Conservation (phyloP, 2,329 filamentous ascomycete genomes). For the Westerdykella aurantiaca region DNA sequence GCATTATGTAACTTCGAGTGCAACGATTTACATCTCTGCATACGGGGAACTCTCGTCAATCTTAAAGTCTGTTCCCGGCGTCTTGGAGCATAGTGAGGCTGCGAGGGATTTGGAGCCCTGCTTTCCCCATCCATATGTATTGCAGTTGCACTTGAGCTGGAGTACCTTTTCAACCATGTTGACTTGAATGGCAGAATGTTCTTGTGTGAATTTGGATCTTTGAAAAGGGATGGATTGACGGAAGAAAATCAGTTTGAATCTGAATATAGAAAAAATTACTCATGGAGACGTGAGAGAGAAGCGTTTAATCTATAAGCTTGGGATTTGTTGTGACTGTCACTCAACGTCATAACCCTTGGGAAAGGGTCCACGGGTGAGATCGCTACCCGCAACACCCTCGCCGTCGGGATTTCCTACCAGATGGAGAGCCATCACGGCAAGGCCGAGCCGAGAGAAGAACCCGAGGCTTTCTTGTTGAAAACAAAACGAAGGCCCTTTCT, state of each 20-base stretch:
- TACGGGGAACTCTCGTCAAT: conserved; percentile 61
- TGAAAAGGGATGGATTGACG: neutral
- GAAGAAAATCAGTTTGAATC: neutral
- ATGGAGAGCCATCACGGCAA: no score
- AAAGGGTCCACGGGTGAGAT: neutral
- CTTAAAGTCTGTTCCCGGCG: conserved; percentile 56
- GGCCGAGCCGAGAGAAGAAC: no score
- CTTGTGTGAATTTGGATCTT: neutral
- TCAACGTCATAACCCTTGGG: conserved; percentile 1
- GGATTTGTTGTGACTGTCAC: neutral
- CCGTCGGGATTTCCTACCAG: no score
- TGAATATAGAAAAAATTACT: no score
- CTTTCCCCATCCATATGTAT: conserved; percentile 67
- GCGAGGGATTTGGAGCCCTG: conserved; percentile 60
- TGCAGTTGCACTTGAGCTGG: conserved; percentile 51
- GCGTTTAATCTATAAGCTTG: neutral
- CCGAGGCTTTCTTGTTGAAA: neutral
- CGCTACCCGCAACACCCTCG: neutral
- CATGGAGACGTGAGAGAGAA: neutral
- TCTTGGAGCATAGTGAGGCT: conserved; percentile 59
- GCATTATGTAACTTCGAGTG: no score
- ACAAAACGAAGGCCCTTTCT: neutral
- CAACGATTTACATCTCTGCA: conserved; percentile 48
- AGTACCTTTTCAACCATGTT: conserved; percentile 49
- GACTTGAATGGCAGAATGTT: neutral